phyloP scores from a whole-genome alignment of 129 eudicot species.

The Sambucus nigra region DNA sequence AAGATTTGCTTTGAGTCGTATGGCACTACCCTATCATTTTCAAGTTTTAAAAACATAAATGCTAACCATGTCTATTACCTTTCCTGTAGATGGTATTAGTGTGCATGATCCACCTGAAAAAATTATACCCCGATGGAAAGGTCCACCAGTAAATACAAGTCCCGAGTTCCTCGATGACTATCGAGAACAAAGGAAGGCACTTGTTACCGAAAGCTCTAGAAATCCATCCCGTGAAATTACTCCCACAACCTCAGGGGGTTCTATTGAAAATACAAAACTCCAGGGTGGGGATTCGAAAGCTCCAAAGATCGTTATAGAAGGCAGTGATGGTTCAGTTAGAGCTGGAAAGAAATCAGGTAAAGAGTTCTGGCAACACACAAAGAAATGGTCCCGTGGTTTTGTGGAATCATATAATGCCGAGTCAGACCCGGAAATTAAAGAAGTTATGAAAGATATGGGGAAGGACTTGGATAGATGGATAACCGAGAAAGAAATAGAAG shows the following conservation, averaged over 20 bases:
- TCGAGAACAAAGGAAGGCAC: conserved; percentile 38
- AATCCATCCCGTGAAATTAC: conserved; percentile 14
- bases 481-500: conserved; percentile 81
- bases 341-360: conserved; percentile 75
- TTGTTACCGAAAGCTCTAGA: conserved; percentile 34
- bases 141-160: conserved; percentile 54
- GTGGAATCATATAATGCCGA: conserved; percentile 80
- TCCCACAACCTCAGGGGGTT: not conserved
- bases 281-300: conserved; percentile 19
- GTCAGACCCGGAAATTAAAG: conserved; percentile 81
- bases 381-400: conserved; percentile 90
- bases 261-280: conserved; percentile 5
- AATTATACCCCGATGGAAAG: conserved; percentile 88
- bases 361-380: conserved; percentile 93
- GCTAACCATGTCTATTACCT: not conserved
- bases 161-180: conserved; percentile 49
- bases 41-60: not conserved
- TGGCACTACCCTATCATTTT: too few relatives aligned
- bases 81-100: conserved; percentile 76
- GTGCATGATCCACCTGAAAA: conserved; percentile 91
- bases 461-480: conserved; percentile 93
- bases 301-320: conserved; percentile 70
- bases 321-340: conserved; percentile 80
- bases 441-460: conserved; percentile 82
- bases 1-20: too few relatives aligned